Evolutionary conservation across 352 stramenopile species (phyloP).

Genomic region (Globisporangium camurandrum): DNA sequence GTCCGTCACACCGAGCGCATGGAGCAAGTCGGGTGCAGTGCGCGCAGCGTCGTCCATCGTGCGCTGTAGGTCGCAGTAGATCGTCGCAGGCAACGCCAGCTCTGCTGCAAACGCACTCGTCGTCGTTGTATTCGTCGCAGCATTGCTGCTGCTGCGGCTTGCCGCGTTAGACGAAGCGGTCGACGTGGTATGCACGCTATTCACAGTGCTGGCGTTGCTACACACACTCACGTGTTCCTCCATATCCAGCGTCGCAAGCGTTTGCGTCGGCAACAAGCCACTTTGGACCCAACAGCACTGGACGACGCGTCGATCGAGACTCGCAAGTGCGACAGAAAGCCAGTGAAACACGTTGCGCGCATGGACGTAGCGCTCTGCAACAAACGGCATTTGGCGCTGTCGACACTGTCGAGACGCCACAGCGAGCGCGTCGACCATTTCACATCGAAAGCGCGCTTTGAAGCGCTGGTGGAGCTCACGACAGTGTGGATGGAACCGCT

Average conservation of each 20-base stretch:
- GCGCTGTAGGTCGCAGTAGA: conserved; percentile 56
- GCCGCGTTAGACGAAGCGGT: too few species aligned
- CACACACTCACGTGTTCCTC: conserved; percentile 21
- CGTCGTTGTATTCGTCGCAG: not conserved
- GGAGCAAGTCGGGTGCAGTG: conserved; percentile 61
- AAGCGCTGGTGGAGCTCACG: conserved; percentile 72
- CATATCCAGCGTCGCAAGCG: conserved; percentile 61
- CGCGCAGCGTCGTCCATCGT: conserved; percentile 52
- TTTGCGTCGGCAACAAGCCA: conserved; percentile 55
- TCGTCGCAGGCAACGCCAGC: conserved; percentile 21
- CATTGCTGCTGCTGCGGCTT: not conserved
- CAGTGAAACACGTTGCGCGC: conserved; percentile 83
- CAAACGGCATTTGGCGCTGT: conserved; percentile 32
- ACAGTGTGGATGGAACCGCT: conserved; percentile 68
- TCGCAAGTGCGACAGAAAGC: conserved; percentile 69
- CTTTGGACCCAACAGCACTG: conserved; percentile 71
- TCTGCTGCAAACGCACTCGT: conserved; percentile 13
- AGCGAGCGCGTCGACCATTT: conserved; percentile 75
- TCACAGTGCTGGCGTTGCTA: not conserved
- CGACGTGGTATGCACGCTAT: conserved; percentile 4
- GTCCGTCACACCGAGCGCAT: conserved; percentile 58
- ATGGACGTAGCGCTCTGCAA: conserved; percentile 44
- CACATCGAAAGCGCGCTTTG: conserved; percentile 69
- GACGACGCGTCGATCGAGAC: conserved; percentile 58
- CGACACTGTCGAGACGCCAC: conserved; percentile 49